A percentile compares a stretch with the other conserved stretches of the same genome.
Conservation (phyloP, 192 early-diverging fungal genomes). For the Geranomyces variabilis region DNA sequence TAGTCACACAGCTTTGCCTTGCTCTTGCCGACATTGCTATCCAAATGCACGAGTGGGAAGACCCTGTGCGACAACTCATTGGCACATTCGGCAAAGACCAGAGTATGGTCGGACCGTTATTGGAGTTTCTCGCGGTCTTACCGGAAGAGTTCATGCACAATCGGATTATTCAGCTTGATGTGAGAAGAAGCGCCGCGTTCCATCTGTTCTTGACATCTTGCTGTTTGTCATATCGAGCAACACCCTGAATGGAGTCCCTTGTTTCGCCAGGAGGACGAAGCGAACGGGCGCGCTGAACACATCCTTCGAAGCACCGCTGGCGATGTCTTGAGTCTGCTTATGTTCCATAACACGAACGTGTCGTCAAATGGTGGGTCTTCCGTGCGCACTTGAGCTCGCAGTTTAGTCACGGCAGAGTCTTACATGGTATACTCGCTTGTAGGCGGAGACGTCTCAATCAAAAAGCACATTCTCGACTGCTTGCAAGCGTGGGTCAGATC, state of each 20-base stretch:
- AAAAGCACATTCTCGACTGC: conserved; percentile 51
- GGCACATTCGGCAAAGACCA: conserved; percentile 64
- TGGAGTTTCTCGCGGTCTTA: conserved; percentile 83
- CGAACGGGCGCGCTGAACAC: conserved; percentile 54
- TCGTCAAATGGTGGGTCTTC: neutral
- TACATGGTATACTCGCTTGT: neutral
- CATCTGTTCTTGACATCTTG: too few relatives aligned
- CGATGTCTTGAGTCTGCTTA: conserved; percentile 73
- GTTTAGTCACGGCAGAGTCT: too few relatives aligned
- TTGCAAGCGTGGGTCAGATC: conserved; percentile 83
- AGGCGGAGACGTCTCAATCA: conserved; percentile 11
- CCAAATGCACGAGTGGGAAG: conserved; percentile 67
- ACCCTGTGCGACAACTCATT: conserved; percentile 77
- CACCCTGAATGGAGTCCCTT: neutral
- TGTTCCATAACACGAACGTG: conserved; percentile 68
- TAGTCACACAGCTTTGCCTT: conserved; percentile 82
- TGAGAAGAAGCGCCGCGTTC: neutral
- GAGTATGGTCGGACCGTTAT: conserved; percentile 64
- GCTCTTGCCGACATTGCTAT: conserved; percentile 74
- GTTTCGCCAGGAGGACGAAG: conserved; percentile 62
- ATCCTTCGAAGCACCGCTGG: conserved; percentile 68
- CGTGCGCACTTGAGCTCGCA: too few relatives aligned
- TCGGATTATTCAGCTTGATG: conserved; percentile 52
- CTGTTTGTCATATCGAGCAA: too few relatives aligned
- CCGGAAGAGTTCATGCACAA: conserved; percentile 83